Evolutionary conservation across 2,329 filamentous ascomycete species (phyloP).

Genomic region (Colletotrichum zoysiae): DNA sequence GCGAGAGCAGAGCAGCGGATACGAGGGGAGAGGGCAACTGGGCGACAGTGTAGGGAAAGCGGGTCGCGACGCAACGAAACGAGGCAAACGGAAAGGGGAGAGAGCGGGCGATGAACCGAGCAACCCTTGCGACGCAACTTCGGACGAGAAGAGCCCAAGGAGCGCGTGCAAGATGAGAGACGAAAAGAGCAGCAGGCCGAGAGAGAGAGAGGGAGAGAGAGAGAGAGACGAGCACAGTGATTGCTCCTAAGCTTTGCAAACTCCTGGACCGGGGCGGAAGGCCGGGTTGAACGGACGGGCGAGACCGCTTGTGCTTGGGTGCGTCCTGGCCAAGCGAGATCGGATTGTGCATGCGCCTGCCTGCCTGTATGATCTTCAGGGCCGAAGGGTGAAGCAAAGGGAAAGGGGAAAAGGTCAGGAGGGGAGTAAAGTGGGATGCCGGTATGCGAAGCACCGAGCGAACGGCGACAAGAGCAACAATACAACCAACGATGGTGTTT

Average conservation of each 20-base stretch:
- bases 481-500: neutral
- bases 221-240: constrained; percentile 14
- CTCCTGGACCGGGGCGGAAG: constrained; percentile 28
- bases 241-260: constrained; percentile 14
- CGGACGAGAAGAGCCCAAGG: constrained; percentile 30
- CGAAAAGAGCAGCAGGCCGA: constrained; percentile 9
- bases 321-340: neutral
- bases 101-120: constrained; percentile 35
- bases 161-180: constrained; percentile 8
- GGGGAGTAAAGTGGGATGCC: constrained; percentile 35
- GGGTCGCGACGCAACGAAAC: constrained; percentile 37
- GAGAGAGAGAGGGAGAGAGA: constrained; percentile 16
- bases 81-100: constrained; percentile 18
- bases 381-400: constrained; percentile 22
- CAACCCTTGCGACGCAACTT: constrained; percentile 36
- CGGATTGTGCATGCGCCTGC: constrained; percentile 40
- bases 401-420: constrained; percentile 24
- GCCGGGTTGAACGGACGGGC: neutral
- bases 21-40: neutral
- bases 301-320: constrained; percentile 11
- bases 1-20: neutral
- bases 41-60: constrained; percentile 11
- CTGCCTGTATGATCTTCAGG: constrained; percentile 48
- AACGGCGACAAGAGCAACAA: neutral
- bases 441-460: constrained; percentile 1